These are phyloP conservation scores for Xylariomycetidae sp. DNA, from an alignment of 2,329 filamentous ascomycete species.

Conservation along the genomic window DNA sequence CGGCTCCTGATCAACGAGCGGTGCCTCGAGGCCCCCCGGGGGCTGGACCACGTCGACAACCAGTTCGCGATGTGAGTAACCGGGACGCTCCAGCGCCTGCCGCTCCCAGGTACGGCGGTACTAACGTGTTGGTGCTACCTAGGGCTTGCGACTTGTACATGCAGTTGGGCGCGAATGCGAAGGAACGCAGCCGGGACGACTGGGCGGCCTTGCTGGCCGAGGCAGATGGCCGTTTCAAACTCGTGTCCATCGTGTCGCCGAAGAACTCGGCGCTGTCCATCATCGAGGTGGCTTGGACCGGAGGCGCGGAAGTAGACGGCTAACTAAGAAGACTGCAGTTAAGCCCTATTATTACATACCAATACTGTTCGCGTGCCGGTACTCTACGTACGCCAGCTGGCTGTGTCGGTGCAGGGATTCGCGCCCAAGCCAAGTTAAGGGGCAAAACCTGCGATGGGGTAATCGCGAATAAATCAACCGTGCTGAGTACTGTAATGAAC, in stretches of 20 bases:
- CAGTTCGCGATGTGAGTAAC: slow-evolving; percentile 4
- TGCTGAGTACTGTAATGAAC: too few species aligned
- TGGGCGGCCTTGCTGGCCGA: slow-evolving; percentile 8
- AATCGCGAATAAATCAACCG: too few species aligned
- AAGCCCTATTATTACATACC: too few species aligned
- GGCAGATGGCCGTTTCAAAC: slow-evolving; percentile 8
- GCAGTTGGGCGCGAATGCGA: slow-evolving; percentile 11
- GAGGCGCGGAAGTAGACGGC: too few species aligned
- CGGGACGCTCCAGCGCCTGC: slow-evolving; percentile 7
- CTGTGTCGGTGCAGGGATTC: too few species aligned
- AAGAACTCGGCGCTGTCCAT: slow-evolving; percentile 8
- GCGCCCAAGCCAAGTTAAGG: too few species aligned
- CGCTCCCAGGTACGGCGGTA: neutral
- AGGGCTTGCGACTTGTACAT: slow-evolving; percentile 11
- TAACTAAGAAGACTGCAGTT: too few species aligned
- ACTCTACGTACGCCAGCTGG: too few species aligned
- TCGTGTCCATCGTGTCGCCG: slow-evolving; percentile 7
- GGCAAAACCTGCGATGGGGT: too few species aligned
- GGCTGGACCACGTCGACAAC: slow-evolving; percentile 1
- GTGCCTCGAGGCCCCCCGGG: slow-evolving; percentile 3
- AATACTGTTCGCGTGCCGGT: too few species aligned
- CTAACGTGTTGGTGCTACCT: neutral
- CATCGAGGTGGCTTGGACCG: slow-evolving; percentile 10
- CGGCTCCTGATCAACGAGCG: slow-evolving; percentile 13
- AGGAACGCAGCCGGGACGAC: slow-evolving; percentile 9